A percentile compares a stretch with the other conserved stretches of the same genome.
phyloP scores from a whole-genome alignment of 1,284 basidiomycete species.

The Grifola frondosa region DNA sequence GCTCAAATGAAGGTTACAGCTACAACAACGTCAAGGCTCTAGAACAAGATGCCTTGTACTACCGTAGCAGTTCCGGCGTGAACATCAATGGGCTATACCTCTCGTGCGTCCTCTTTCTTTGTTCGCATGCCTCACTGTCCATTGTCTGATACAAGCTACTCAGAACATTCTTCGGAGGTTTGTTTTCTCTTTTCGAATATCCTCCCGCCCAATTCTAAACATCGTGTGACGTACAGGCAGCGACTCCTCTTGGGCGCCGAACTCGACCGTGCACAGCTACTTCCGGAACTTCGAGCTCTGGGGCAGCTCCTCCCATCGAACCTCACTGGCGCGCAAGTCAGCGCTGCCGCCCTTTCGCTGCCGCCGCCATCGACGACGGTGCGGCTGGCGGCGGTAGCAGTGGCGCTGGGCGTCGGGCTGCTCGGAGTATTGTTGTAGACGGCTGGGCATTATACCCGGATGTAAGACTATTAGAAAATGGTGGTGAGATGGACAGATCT shows the following conservation, averaged over 20 bases:
- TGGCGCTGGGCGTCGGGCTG: slow-evolving; percentile 3
- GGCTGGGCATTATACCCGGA: too few species aligned
- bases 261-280: slow-evolving; percentile 60
- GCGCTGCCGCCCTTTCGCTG: slow-evolving; percentile 11
- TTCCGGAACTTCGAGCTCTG: slow-evolving; percentile 60
- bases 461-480: too few species aligned
- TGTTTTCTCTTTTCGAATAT: slow-evolving; percentile 7
- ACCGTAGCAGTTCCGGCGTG: slow-evolving; percentile 24
- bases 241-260: slow-evolving; percentile 65
- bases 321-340: slow-evolving; percentile 23
- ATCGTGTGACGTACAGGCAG: slow-evolving; percentile 39
- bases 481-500: too few species aligned
- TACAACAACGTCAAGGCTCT: slow-evolving; percentile 33
- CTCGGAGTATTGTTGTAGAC: slow-evolving; percentile 10
- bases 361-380: slow-evolving; percentile 1
- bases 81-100: slow-evolving; percentile 51
- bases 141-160: background rate
- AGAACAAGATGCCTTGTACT: slow-evolving; percentile 24
- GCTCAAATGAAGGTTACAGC: slow-evolving; percentile 13
- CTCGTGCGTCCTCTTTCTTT: slow-evolving; percentile 22
- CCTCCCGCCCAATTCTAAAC: background rate
- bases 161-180: slow-evolving; percentile 75
- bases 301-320: slow-evolving; percentile 30
- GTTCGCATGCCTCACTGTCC: background rate
- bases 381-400: slow-evolving; percentile 6